Evolutionary conservation across 306 rosid genomes (phyloP), one percentile per base, ranked within the genome.

Genomic region (Sesbania bispinosa): DNA sequence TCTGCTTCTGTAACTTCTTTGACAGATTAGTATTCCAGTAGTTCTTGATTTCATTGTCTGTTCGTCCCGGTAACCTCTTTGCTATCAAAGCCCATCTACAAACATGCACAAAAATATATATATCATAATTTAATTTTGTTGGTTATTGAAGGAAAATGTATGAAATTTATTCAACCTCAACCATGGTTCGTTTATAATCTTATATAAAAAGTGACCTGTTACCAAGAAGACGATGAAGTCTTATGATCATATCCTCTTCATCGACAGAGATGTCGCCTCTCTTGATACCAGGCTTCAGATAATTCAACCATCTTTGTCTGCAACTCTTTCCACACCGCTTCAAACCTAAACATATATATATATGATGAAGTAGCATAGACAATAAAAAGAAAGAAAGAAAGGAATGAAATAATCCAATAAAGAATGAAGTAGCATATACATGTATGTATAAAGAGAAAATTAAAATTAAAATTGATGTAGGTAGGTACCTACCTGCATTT

Each of bases 51-150:
- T 90, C 96, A 79, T 88, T 90, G 83, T 90, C 94, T 72, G 96
- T 90, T 88, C 96, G 85, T 74, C 96, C 94, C 0, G 96, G 96
- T 32, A 90, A 83, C 77, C 94, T 85, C 62, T 86, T 89, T 4
- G 96, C 96, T 50, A 90, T 90, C 78, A 90, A 58, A 13, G 92
- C 83, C 94, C 96, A 90, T 79, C 96, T 90, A 66, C n/a, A n/a
- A n/a, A n/a, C n/a, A n/a, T 38, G 26, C 8, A 33, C 11, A 21
- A 45, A 50, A 36, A 24, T 11, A n/a, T n/a, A n/a, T n/a, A n/a
- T n/a, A n/a, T 20, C 71, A 39, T 11, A 7, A 5, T 20, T 27
- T 4, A n/a, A n/a, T n/a, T n/a, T n/a, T n/a, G n/a, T n/a, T n/a
- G n/a, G n/a, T n/a, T n/a, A n/a, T n/a, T 4, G 41, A 55, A 14